These are phyloP conservation scores for Pseudogymnoascus sp. DNA, from an alignment of 2,329 filamentous ascomycete species.

Conservation along the genomic window DNA sequence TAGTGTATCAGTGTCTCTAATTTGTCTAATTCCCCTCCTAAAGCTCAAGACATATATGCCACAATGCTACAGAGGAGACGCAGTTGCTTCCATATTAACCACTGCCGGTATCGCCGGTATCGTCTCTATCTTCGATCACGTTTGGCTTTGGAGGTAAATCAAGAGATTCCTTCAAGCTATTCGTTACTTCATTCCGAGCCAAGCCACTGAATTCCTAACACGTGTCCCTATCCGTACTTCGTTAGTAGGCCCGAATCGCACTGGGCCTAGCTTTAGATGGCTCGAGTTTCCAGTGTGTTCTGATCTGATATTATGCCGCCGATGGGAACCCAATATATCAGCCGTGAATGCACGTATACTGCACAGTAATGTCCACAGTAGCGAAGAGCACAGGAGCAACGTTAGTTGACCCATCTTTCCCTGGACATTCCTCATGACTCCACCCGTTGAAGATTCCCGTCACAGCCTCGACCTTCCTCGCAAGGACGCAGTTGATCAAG, in stretches of 20 bases:
- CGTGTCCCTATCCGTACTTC: not conserved
- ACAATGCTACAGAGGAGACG: not conserved
- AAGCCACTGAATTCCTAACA: not conserved
- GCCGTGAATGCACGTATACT: not conserved
- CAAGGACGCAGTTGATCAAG: not conserved
- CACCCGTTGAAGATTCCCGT: not conserved
- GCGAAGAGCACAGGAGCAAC: not conserved
- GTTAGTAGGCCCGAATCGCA: not conserved
- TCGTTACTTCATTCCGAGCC: not conserved
- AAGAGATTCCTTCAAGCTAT: not conserved
- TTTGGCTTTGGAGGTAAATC: not conserved
- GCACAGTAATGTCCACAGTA: not conserved
- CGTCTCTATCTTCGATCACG: not conserved
- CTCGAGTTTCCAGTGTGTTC: not conserved
- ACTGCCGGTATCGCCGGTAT: not conserved
- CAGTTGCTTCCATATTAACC: not conserved
- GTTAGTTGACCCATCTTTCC: not conserved
- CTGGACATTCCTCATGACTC: too few relatives aligned
- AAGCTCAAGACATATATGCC: not conserved
- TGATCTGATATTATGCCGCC: not conserved
- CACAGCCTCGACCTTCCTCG: not conserved
- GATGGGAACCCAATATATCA: not conserved
- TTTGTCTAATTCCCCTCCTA: not conserved
- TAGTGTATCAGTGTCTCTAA: not conserved
- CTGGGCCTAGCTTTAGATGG: not conserved